Conservation (phyloP, 495 filamentous ascomycete genomes). For the Aspergillus ostianus region DNA sequence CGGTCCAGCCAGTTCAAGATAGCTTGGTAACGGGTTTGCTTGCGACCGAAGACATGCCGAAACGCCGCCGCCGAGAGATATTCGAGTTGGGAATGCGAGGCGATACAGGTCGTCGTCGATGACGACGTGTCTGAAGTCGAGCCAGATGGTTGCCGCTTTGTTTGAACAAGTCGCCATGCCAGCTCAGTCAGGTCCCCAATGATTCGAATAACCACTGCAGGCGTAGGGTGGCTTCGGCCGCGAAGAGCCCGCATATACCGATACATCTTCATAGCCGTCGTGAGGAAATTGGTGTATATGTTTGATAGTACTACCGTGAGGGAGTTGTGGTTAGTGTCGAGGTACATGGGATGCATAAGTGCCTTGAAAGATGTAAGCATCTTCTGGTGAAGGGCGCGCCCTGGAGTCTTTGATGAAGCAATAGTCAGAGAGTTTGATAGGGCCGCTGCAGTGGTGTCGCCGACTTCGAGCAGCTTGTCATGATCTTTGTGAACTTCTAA, state of each 20-base stretch:
- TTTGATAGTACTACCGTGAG: constrained; percentile 65
- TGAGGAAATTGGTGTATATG: constrained; percentile 69
- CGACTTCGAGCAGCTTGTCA: constrained; percentile 48
- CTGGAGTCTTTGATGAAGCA: constrained; percentile 65
- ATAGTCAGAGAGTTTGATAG: constrained; percentile 68
- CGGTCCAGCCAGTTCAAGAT: constrained; percentile 63
- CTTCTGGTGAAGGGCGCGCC: constrained; percentile 74
- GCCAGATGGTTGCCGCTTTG: constrained; percentile 42
- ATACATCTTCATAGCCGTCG: constrained; percentile 81
- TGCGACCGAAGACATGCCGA: constrained; percentile 58
- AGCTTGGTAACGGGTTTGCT: constrained; percentile 63
- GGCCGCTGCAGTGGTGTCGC: constrained; percentile 33
- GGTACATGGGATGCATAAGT: constrained; percentile 84
- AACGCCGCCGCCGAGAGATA: constrained; percentile 72
- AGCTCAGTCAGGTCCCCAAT: constrained; percentile 65
- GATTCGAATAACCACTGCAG: constrained; percentile 59
- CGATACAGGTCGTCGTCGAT: constrained; percentile 50
- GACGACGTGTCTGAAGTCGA: neutral
- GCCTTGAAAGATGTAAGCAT: constrained; percentile 79
- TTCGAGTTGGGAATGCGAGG: constrained; percentile 63
- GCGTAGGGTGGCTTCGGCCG: constrained; percentile 49
- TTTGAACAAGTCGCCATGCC: constrained; percentile 63
- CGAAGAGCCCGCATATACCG: constrained; percentile 68
- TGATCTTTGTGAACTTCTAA: constrained; percentile 70
- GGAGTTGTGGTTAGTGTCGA: constrained; percentile 80